phyloP scores from a whole-genome alignment of 805 yeast species.

The Candida morakotiae region DNA sequence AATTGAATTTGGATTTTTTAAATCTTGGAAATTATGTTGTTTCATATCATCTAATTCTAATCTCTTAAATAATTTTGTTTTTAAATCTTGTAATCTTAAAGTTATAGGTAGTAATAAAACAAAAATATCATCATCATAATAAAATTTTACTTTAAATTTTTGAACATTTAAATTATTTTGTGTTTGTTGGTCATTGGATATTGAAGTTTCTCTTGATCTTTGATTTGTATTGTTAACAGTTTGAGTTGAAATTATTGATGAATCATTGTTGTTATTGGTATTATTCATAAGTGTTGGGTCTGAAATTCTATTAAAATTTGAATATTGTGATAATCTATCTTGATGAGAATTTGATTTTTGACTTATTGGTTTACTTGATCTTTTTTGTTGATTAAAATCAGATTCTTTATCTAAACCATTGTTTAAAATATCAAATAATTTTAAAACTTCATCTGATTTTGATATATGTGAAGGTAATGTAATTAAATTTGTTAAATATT shows the following conservation, averaged over 20 bases:
- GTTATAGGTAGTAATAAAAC: conserved; percentile 55
- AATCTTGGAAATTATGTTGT: conserved; percentile 11
- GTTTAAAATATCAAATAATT: conserved; percentile 62
- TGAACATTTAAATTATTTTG: conserved; percentile 14
- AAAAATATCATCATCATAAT: conserved; percentile 76
- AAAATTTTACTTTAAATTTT: conserved; percentile 66
- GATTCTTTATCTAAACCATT: conserved; percentile 58
- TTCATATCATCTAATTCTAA: conserved; percentile 32
- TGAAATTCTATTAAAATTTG: conserved; percentile 18
- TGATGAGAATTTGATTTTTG: conserved; percentile 44
- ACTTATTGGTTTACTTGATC: conserved; percentile 34
- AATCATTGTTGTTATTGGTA: no score
- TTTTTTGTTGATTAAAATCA: conserved; percentile 15
- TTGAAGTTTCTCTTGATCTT: conserved; percentile 15
- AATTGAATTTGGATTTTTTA: conserved; percentile 14
- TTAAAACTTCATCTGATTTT: conserved; percentile 60
- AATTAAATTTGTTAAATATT: conserved; percentile 53
- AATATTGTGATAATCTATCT: conserved; percentile 51
- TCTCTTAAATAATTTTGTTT: conserved; percentile 48
- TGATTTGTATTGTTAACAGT: no score
- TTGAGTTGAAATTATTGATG: conserved; percentile 25
- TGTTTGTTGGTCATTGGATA: conserved; percentile 17
- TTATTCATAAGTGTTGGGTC: conserved; percentile 8
- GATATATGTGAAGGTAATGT: conserved; percentile 76
- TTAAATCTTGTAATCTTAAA: conserved; percentile 46